Evolutionary conservation across 1,284 basidiomycete genomes (phyloP), one percentile per base, ranked within the genome.

Genomic region (Leccinum pachyderme): DNA sequence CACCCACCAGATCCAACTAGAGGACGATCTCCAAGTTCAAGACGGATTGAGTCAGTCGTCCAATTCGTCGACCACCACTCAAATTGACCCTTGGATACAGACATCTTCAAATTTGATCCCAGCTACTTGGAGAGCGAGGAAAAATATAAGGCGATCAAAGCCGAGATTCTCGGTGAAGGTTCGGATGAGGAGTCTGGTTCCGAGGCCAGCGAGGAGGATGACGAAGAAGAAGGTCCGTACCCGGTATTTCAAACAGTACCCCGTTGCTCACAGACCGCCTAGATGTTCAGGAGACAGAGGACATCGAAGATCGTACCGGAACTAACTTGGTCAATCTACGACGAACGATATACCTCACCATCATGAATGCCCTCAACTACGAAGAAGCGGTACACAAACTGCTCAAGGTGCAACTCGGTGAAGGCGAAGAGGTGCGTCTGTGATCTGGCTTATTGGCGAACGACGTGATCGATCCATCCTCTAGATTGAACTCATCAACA

Each of bases 311-410:
- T 72, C 84, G 86, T 61, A 99, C 96, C 0, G 94, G 92, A 70
- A 98, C 95, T 9, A 97, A 98, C 68, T 77, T 99, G 52, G 92
- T 98, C 73, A 99, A 99, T 72, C 76, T 99, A 52, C 87, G 97
- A 50, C 83, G 95, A 64, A 86, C 86, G 18, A 98, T 99, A 72
- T 99, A 99, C 70, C 77, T 99, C 59, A 98, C 95, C 0, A 97
- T 99, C 77, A 99, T 99, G 96, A 96, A 95, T 68, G 92, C 93
- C 54, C 82, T 97, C 58, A 95, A 93, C 75, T 98, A 96, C 69
- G 96, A 99, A 73, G 96, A 99, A 85, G 95, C 95, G 0, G 95
- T 98, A 0, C 96, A 99, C 76, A 99, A 99, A 73, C 76, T 99
- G 31, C 83, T 98, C 65, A 98, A 97, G 74, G 86, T 99, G 28